A percentile compares a stretch with the other conserved stretches of the same genome.
Evolutionary conservation across 306 rosid species (phyloP).

Genomic region (Quercus rubra): DNA sequence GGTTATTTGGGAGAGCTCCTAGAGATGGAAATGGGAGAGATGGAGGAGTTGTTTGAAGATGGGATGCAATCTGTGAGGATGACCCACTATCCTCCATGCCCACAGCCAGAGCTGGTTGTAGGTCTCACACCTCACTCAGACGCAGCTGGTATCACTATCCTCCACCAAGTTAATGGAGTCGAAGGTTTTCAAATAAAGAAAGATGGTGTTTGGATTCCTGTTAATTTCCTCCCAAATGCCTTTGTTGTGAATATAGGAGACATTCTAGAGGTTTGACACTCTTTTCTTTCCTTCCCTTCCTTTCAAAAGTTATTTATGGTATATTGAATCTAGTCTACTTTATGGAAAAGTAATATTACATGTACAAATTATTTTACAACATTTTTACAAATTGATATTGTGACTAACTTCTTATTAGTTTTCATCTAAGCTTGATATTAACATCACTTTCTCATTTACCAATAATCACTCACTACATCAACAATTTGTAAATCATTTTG

Average conservation of each 20-base stretch:
- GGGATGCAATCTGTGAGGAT: slow-evolving; percentile 45
- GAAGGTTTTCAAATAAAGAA: slow-evolving; percentile 41
- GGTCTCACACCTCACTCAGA: slow-evolving; percentile 50
- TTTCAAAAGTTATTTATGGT: neutral
- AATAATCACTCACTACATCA: too few species aligned
- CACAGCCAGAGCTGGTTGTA: slow-evolving; percentile 39
- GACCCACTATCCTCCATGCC: slow-evolving; percentile 49
- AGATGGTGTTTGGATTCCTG: slow-evolving; percentile 48
- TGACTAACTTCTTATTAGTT: too few species aligned
- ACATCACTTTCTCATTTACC: too few species aligned
- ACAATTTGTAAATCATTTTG: too few species aligned
- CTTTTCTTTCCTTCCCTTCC: neutral
- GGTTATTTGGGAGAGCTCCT: slow-evolving; percentile 25
- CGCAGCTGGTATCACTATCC: slow-evolving; percentile 34
- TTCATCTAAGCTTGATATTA: too few species aligned
- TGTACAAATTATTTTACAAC: too few species aligned
- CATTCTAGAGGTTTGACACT: slow-evolving; percentile 26
- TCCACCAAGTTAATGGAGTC: slow-evolving; percentile 43
- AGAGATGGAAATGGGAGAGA: slow-evolving; percentile 20
- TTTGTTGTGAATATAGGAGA: slow-evolving; percentile 46
- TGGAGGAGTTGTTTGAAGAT: slow-evolving; percentile 34
- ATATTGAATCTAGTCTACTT: neutral
- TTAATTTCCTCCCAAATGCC: slow-evolving; percentile 21
- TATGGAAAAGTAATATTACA: neutral
- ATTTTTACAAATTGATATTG: too few species aligned